A percentile compares a stretch with the other conserved stretches of the same genome.
Evolutionary conservation across 2,329 filamentous ascomycete genomes (phyloP).

Genomic region (Emergomyces africanus): DNA sequence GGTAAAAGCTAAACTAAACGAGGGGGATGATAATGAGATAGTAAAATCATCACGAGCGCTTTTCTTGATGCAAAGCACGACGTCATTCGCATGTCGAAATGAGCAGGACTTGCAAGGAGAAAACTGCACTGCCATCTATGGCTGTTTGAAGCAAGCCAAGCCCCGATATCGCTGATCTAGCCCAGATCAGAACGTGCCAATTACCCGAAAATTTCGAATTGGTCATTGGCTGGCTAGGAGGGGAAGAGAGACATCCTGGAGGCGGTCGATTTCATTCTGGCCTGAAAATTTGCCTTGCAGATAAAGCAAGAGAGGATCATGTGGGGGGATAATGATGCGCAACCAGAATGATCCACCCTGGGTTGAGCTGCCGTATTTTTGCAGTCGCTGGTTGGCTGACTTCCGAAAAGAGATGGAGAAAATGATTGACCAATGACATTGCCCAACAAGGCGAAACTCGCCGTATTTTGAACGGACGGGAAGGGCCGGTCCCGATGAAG

Average conservation of each 20-base stretch:
- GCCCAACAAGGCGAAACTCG: neutral
- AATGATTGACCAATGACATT: constrained; percentile 1
- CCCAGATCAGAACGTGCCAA: constrained; percentile 5
- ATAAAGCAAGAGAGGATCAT: constrained; percentile 1
- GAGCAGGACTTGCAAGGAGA: neutral
- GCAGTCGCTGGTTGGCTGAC: constrained; percentile 1
- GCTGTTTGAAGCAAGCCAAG: neutral
- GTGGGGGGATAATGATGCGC: neutral
- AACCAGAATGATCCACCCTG: neutral
- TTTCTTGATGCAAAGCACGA: neutral
- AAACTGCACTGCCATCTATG: neutral
- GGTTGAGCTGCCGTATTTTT: constrained; percentile 1
- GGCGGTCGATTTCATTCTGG: constrained; percentile 7
- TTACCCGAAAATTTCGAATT: neutral
- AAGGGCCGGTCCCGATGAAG: constrained; percentile 4
- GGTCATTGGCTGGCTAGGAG: constrained; percentile 7
- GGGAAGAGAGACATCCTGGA: neutral
- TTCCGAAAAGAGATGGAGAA: neutral
- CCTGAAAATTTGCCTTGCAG: constrained; percentile 4
- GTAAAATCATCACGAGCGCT: neutral
- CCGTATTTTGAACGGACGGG: constrained; percentile 1
- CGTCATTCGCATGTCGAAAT: neutral
- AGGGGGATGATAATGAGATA: neutral
- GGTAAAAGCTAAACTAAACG: neutral
- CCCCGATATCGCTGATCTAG: constrained; percentile 3